phyloP scores from a whole-genome alignment of 768 basidiomycete species.

The Piloderma croceum region DNA sequence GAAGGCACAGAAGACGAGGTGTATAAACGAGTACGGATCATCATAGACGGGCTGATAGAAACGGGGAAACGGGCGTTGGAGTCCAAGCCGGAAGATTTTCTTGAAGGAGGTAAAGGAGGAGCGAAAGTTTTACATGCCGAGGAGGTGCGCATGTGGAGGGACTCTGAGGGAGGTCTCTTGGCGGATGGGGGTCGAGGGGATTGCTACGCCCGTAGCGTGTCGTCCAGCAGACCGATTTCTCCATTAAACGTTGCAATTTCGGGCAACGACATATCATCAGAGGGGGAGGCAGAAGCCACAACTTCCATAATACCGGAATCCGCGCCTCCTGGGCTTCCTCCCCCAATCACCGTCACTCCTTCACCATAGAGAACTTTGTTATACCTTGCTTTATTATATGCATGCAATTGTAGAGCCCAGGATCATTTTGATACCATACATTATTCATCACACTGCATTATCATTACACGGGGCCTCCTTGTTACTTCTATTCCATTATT shows the following conservation, averaged over 20 bases:
- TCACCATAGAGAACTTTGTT: slow-evolving; percentile 22
- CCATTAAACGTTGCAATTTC: slow-evolving; percentile 17
- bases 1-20: slow-evolving; percentile 35
- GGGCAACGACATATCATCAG: slow-evolving; percentile 13
- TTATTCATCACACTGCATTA: too few relatives aligned
- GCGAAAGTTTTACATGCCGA: slow-evolving; percentile 71
- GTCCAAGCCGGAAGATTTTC: slow-evolving; percentile 47
- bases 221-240: slow-evolving; percentile 15
- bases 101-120: slow-evolving; percentile 34
- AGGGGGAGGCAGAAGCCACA: slow-evolving; percentile 26
- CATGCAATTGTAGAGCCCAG: too few relatives aligned
- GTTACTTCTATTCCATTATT: too few relatives aligned
- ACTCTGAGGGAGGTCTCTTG: slow-evolving; percentile 21
- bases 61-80: slow-evolving; percentile 60
- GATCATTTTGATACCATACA: too few relatives aligned
- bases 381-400: slow-evolving; percentile 17
- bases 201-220: too few relatives aligned
- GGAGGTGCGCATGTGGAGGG: slow-evolving; percentile 61
- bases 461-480: too few relatives aligned
- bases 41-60: slow-evolving; percentile 59
- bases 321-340: slow-evolving; percentile 17
- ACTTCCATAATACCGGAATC: slow-evolving; percentile 14
- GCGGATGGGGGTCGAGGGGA: too few relatives aligned
- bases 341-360: slow-evolving; percentile 42
- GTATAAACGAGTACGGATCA: slow-evolving; percentile 57